Evolutionary conservation across 768 basidiomycete genomes (phyloP), one percentile per base, ranked within the genome.

Genomic region (Phaffia tasmanica): DNA sequence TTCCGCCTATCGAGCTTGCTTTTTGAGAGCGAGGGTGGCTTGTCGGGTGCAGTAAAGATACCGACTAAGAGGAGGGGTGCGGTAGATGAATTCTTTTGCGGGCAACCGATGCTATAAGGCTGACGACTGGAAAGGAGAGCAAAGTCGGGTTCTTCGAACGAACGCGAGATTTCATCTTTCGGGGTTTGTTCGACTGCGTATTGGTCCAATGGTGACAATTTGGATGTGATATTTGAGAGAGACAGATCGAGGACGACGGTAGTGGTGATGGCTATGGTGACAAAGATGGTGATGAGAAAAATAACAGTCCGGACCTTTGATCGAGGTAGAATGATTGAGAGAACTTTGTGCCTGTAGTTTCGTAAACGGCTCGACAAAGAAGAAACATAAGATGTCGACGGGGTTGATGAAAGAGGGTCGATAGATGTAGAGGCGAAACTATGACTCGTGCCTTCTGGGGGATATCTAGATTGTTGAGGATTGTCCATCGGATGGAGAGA

Each of bases 111-210:
- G 63, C 70, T 64, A 66, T 71, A 72, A 16, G 76, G 76, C 65
- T 76, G 76, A 19, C n/a, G 68, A 14, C 72, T 71, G 42, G 71
- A 72, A 60, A 77, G 61, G 30, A 77, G 67, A n/a, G 71, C 73
- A 69, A 70, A 77, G 70, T 76, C 75, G 5, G 76, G 76, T 64
- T 77, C 76, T 60, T 77, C 76, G 66, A 77, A 77, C n/a, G 67
- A 69, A 18, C 67, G 62, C 25, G 55, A 49, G 42, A 64, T 63
- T n/a, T 60, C 21, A 3, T 56, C 66, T 3, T 35, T 29, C 1
- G 51, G 35, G 9, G 61, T 56, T 46, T 64, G 62, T 16, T 64
- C 16, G 30, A 42, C 60, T 29, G 47, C 42, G 67, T 69, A 63
- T n/a, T n/a, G 25, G 35, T 69, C 67, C 1, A 63, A 11, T 11